Base-by-base conservation (phyloP, 805 yeast genomes). In the Wickerhamiella vanderwaltii region DNA sequence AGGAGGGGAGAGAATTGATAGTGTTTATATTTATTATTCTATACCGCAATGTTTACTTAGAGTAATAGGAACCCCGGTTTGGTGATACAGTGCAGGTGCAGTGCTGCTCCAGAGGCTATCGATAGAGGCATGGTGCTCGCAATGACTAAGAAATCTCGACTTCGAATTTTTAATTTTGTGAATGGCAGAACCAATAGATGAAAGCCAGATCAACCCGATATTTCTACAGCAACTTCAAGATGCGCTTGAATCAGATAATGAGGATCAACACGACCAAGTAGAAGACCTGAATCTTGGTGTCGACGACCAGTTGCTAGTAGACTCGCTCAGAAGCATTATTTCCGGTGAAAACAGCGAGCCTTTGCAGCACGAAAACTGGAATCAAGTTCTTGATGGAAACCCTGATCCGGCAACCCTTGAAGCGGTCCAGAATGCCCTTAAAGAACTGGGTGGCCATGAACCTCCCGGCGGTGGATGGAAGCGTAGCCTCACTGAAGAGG, bases 401-500 rank as follows among this genome's bases (percentile, higher is more conserved):
- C 44, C 53, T 7, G 56, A 51, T 19, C 51, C 53, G 1, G 55
- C 51, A 6, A 53, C 56, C 7, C 43, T 53, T 33, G 48, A 52
- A 7, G 57, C 55, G 2, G 53, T 53, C 9, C 57, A 53, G 44
- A 49, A 49, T 19, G 56, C 54, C 9, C 48, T 53, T 11, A 44
- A 48, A 12, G 48, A 45, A 22, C 39, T 45, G 25, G 48, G 48
- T 16, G 42, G 42, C 7, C 39, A 43, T 23, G 45, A 33, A 5
- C 34, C 36, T 17, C 17, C 19, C 33, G 17, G 18, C 19, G 39
- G 26, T 17, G 26, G 33, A 7, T 20, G 37, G 18, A 33, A 9
- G 11, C 44, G 32, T 2, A 19, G 29, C 9, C 44, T 52, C 7
- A 48, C 61, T 1, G 58, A 57, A 13, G 61, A 53, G 31, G 66